Evolutionary conservation across 1,284 basidiomycete species (phyloP), one percentile per base, ranked within the genome.

Genomic region (Coniferiporia sulphurascens): DNA sequence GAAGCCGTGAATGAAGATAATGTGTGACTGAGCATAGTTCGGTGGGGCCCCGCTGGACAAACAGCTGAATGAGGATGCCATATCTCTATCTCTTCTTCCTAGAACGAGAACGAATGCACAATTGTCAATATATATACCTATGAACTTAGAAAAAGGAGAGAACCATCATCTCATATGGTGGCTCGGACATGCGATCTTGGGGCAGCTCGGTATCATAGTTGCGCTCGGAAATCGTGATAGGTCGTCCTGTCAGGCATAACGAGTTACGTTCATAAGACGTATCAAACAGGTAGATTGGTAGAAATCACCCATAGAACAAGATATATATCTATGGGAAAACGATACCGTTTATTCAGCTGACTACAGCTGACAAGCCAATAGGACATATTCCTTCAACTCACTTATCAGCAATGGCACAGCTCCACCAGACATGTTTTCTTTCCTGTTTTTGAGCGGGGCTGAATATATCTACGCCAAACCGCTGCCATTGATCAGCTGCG

Each of bases 371-470:
- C 5, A 57, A 51, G 35, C 22, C 65, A 27, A 59, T 44, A 57
- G 27, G 48, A 12, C 36, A 15, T 45, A 6, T 54, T 46, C 19
- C 2, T 10, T 22, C 9, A 8, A 69, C 79, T 54, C 68, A 89
- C 87, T 85, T 82, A 68, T 93, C 91, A 56, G 85, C 80, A 45
- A 87, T 76, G 66, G 84, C 80, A 67, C 89, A 91, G 21, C 81
- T 78, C 86, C 89, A 92, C 91, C 91, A 94, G 51, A 93, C 86
- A 60, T 91, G 86, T 62, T 86, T 84, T 62, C 91, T 78, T 5
- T 81, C 83, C 70, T 91, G 86, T 55, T 84, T 86, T 71, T 93
- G 91, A 66, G 84, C 79, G n/a, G 78, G 72, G 4, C 82, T 81
- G 67, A 93, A 92, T n/a, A 91, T 71, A 58, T 80, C 79, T 46